These are phyloP conservation scores for Sugiyamaella grinbergsii DNA, from an alignment of 1,139 yeast genomes.

Conservation along the genomic window DNA sequence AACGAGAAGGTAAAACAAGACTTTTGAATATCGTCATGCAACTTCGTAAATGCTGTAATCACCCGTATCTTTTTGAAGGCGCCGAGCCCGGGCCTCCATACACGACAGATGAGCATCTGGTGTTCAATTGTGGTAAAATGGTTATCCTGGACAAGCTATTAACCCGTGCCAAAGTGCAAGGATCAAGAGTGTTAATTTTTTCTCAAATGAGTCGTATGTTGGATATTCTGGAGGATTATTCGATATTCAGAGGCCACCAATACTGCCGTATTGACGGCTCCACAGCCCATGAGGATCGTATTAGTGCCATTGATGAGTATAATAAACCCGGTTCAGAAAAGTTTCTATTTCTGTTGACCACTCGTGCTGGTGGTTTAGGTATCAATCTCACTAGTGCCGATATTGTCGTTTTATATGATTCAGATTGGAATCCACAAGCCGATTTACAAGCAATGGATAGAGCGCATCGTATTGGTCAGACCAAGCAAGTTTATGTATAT, in stretches of 20 bases:
- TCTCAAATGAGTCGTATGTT: slow-evolving; percentile 93
- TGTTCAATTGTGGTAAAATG: slow-evolving; percentile 88
- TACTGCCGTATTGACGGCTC: slow-evolving; percentile 96
- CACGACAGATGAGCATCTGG: slow-evolving; percentile 93
- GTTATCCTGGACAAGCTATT: slow-evolving; percentile 81
- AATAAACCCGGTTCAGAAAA: slow-evolving; percentile 81
- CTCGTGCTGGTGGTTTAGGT: slow-evolving; percentile 99
- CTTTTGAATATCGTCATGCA: slow-evolving; percentile 95
- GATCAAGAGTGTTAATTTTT: slow-evolving; percentile 87
- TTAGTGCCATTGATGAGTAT: slow-evolving; percentile 88
- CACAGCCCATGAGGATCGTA: slow-evolving; percentile 91
- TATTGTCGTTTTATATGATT: slow-evolving; percentile 83
- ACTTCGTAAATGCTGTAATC: slow-evolving; percentile 92
- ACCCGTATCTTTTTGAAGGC: slow-evolving; percentile 94
- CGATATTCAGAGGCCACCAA: slow-evolving; percentile 76
- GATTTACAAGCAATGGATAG: slow-evolving; percentile 99
- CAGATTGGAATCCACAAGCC: slow-evolving; percentile 99
- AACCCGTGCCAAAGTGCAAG: slow-evolving; percentile 68
- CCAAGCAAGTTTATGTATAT: slow-evolving; percentile 89
- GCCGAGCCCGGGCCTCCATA: slow-evolving; percentile 99
- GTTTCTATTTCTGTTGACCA: slow-evolving; percentile 82
- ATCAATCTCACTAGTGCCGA: slow-evolving; percentile 93
- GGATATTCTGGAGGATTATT: slow-evolving; percentile 92
- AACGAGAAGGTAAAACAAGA: slow-evolving; percentile 81
- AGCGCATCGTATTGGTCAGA: slow-evolving; percentile 97